These are phyloP conservation scores for Pueraria montana DNA, from an alignment of 306 rosid species.

Conservation along the genomic window DNA sequence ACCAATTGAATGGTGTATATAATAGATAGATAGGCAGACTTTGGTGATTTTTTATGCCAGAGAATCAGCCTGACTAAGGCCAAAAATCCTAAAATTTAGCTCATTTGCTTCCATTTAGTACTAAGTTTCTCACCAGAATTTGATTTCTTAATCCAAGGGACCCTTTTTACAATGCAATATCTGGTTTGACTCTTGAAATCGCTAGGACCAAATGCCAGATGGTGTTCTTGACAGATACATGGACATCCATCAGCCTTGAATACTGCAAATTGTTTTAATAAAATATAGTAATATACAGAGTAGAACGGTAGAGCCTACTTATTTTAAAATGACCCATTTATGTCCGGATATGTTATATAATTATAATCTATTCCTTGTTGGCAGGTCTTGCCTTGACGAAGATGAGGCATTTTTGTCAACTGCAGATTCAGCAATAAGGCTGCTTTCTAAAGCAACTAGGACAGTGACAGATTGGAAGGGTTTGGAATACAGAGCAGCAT, in stretches of 20 bases:
- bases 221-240: constrained; percentile 1
- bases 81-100: constrained; percentile 17
- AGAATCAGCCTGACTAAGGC: background rate
- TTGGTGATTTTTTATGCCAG: too few species aligned
- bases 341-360: background rate
- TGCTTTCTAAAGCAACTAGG: constrained; percentile 76
- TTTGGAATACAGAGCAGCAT: constrained; percentile 84
- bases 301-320: background rate
- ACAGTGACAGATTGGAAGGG: constrained; percentile 82
- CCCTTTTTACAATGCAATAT: background rate
- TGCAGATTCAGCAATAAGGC: constrained; percentile 84
- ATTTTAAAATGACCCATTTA: background rate
- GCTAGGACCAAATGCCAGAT: background rate
- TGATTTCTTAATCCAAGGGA: background rate
- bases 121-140: constrained; percentile 1
- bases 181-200: constrained; percentile 17
- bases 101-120: constrained; percentile 21
- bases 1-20: constrained; percentile 5
- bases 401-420: constrained; percentile 88
- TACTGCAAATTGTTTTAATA: constrained; percentile 30
- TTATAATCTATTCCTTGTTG: constrained; percentile 43
- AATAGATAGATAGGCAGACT: background rate
- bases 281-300: background rate
- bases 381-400: constrained; percentile 90
- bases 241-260: constrained; percentile 11